phyloP scores from a whole-genome alignment of 208 protist species.

The Angomonas desouzai region DNA sequence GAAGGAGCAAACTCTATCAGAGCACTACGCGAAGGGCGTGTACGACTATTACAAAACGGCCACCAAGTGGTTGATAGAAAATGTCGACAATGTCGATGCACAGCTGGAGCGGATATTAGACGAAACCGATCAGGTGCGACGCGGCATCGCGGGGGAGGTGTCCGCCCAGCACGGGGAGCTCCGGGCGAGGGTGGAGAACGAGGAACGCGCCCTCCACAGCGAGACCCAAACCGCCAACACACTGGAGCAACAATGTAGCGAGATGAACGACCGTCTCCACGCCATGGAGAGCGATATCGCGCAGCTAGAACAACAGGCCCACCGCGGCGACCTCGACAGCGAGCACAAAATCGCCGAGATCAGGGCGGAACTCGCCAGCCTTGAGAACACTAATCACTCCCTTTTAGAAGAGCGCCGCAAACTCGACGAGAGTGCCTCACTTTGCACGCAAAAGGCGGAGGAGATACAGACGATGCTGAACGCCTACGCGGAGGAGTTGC shows the following conservation, averaged over 20 bases:
- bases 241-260: slow-evolving; percentile 34
- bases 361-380: slow-evolving; percentile 59
- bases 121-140: slow-evolving; percentile 66
- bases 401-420: slow-evolving; percentile 51
- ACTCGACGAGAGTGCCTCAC: slow-evolving; percentile 49
- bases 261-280: slow-evolving; percentile 46
- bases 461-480: slow-evolving; percentile 53
- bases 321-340: slow-evolving; percentile 51
- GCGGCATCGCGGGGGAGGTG: slow-evolving; percentile 46
- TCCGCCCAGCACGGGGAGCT: slow-evolving; percentile 29
- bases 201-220: slow-evolving; percentile 20
- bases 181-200: slow-evolving; percentile 35
- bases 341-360: slow-evolving; percentile 68
- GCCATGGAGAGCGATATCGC: slow-evolving; percentile 57
- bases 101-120: slow-evolving; percentile 41
- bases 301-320: slow-evolving; percentile 38
- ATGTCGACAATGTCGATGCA: slow-evolving; percentile 48
- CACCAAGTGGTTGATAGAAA: slow-evolving; percentile 46
- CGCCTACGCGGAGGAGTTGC: slow-evolving; percentile 47
- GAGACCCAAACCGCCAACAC: slow-evolving; percentile 43
- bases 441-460: slow-evolving; percentile 42
- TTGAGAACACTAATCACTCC: slow-evolving; percentile 49
- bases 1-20: slow-evolving; percentile 40
- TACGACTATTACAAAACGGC: slow-evolving; percentile 66
- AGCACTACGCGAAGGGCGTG: slow-evolving; percentile 64